Percentiles rank a stretch among this genome's conserved stretches.
phyloP scores from a whole-genome alignment of 768 basidiomycete genomes.

The Tylopilus rubrobrunneus region DNA sequence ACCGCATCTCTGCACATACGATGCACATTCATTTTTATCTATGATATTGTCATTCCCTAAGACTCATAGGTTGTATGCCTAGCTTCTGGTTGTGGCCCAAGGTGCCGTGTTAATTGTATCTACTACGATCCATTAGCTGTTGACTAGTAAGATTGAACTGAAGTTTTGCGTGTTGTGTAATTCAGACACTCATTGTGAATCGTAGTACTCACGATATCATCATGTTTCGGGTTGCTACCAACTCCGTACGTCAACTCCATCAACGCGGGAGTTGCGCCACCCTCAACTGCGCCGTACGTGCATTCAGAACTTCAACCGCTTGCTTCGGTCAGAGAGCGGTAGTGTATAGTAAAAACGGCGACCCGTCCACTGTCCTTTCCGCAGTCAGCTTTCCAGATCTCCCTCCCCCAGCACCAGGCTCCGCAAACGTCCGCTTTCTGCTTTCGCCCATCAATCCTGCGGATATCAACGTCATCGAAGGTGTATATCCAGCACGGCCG shows the following conservation, averaged over 20 bases:
- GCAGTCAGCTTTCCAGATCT: conserved; percentile 49
- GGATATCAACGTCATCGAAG: conserved; percentile 77
- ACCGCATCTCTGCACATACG: conserved; percentile 7
- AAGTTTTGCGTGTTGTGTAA: no score
- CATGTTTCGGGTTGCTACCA: conserved; percentile 1
- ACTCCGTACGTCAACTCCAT: not conserved
- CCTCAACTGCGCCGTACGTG: conserved; percentile 6
- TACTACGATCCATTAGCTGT: not conserved
- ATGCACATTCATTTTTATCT: conserved; percentile 16
- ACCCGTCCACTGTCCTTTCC: conserved; percentile 57
- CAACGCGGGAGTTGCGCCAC: not conserved
- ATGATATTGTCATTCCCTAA: conserved; percentile 10
- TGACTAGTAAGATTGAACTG: not conserved
- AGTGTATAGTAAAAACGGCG: conserved; percentile 58
- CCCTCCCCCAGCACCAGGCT: conserved; percentile 49
- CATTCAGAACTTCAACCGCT: conserved; percentile 32
- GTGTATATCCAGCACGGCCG: conserved; percentile 74
- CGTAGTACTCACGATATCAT: not conserved
- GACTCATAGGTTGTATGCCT: conserved; percentile 23
- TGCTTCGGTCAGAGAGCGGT: conserved; percentile 52
- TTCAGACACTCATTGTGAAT: no score
- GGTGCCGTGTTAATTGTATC: conserved; percentile 13
- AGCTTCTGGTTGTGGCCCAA: conserved; percentile 10
- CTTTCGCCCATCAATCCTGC: conserved; percentile 79
- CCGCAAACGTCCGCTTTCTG: conserved; percentile 62